Conservation (phyloP, 345 rosid species). For the Barbarea vulgaris region DNA sequence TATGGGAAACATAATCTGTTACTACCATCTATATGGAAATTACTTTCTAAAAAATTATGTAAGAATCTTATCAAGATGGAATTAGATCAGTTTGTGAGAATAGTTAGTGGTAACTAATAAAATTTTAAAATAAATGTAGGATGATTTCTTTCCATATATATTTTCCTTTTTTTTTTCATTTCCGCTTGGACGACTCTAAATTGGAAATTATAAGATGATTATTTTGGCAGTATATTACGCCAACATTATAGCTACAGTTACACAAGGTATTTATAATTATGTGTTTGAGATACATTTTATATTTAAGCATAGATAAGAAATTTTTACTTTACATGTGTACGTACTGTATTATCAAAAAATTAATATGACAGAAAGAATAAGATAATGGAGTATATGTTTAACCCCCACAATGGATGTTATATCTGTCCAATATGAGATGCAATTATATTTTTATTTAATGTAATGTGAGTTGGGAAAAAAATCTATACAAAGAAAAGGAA, state of each 20-base stretch:
- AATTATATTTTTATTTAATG: not conserved
- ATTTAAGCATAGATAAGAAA: not conserved
- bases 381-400: not conserved
- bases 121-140: not conserved
- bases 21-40: not conserved
- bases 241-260: not conserved
- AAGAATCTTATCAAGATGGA: conserved; percentile 28
- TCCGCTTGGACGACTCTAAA: not conserved
- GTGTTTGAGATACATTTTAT: not conserved
- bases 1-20: conserved; percentile 20
- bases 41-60: not conserved
- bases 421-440: not conserved
- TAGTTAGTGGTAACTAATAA: not conserved
- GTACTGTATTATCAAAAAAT: not conserved
- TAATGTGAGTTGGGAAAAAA: conserved; percentile 4
- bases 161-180: not conserved
- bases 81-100: conserved; percentile 6
- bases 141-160: not conserved
- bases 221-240: not conserved
- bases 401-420: not conserved
- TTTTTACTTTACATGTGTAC: conserved; percentile 1
- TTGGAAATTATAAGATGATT: not conserved
- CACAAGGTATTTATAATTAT: not conserved
- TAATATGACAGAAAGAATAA: not conserved
- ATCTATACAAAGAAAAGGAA: not conserved